phyloP scores from a whole-genome alignment of 768 basidiomycete species.

The Clavaria fumosa region DNA sequence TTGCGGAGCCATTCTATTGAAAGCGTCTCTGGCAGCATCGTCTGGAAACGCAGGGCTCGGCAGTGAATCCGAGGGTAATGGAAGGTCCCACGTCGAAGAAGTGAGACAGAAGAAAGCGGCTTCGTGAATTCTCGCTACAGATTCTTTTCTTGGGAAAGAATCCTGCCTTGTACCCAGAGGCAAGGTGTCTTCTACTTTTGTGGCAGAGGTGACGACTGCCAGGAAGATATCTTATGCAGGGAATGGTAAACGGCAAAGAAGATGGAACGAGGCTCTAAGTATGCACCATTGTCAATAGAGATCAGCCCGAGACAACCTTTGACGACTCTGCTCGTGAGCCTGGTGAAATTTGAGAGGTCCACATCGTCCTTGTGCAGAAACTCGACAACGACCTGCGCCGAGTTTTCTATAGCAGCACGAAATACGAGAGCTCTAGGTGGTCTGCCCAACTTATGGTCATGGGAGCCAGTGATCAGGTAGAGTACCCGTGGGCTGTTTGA shows the following conservation, averaged over 20 bases:
- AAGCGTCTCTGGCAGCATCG: slow-evolving; percentile 31
- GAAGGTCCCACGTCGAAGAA: slow-evolving; percentile 68
- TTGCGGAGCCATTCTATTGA: slow-evolving; percentile 25
- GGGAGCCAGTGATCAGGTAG: slow-evolving; percentile 55
- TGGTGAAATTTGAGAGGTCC: slow-evolving; percentile 45
- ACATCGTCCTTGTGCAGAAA: slow-evolving; percentile 64
- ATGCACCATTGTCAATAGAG: slow-evolving; percentile 51
- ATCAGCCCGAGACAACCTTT: slow-evolving; percentile 81
- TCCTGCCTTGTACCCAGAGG: slow-evolving; percentile 43
- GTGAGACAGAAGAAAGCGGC: slow-evolving; percentile 84
- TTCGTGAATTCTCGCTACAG: slow-evolving; percentile 71
- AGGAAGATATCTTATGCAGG: slow-evolving; percentile 63
- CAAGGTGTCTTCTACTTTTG: slow-evolving; percentile 58
- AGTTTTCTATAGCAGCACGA: slow-evolving; percentile 36
- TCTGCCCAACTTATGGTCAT: slow-evolving; percentile 45
- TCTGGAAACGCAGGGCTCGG: slow-evolving; percentile 40
- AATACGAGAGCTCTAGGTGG: slow-evolving; percentile 57
- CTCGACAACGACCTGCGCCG: slow-evolving; percentile 69
- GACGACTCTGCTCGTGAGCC: slow-evolving; percentile 53
- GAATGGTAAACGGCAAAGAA: neutral
- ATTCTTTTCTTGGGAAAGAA: slow-evolving; percentile 65
- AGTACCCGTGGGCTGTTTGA: slow-evolving; percentile 51
- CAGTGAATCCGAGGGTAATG: slow-evolving; percentile 34
- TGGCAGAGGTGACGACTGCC: slow-evolving; percentile 62
- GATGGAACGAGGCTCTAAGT: neutral